Evolutionary conservation across 2,329 filamentous ascomycete genomes (phyloP).

Genomic region (Annulohypoxylon truncatum): DNA sequence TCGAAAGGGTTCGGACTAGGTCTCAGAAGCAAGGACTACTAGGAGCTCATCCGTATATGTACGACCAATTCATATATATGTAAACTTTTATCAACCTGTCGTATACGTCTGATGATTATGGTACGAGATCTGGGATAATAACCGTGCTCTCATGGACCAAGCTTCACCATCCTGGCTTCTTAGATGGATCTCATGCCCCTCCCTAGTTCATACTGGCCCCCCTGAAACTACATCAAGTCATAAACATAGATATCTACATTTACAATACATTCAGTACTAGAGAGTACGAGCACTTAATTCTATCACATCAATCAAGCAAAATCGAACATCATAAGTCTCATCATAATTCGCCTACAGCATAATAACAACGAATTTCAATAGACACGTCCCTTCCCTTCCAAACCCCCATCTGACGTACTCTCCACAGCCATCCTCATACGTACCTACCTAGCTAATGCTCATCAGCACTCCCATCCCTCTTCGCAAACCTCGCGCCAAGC

Average conservation of each 20-base stretch:
- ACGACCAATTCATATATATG: constrained; percentile 44
- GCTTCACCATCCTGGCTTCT: background rate
- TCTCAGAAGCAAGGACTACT: constrained; percentile 12
- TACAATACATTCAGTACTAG: background rate
- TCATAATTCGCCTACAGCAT: background rate
- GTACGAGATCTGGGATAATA: background rate
- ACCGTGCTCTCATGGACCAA: background rate
- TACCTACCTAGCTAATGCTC: constrained; percentile 24
- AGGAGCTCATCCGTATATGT: constrained; percentile 40
- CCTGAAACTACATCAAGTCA: no score
- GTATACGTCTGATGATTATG: constrained; percentile 6
- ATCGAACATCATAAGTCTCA: background rate
- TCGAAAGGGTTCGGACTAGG: constrained; percentile 24
- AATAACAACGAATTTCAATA: background rate
- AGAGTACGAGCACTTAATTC: background rate
- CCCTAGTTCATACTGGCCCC: background rate
- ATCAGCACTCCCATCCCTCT: constrained; percentile 60
- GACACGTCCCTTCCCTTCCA: background rate
- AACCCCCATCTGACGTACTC: no score
- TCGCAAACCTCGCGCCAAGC: constrained; percentile 79
- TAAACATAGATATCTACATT: no score
- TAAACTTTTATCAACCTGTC: constrained; percentile 14
- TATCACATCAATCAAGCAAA: background rate
- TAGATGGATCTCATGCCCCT: no score
- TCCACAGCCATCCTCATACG: background rate